These are phyloP conservation scores for Hyphodiscus hymeniophilus DNA, from an alignment of 495 filamentous ascomycete genomes.

Conservation along the genomic window DNA sequence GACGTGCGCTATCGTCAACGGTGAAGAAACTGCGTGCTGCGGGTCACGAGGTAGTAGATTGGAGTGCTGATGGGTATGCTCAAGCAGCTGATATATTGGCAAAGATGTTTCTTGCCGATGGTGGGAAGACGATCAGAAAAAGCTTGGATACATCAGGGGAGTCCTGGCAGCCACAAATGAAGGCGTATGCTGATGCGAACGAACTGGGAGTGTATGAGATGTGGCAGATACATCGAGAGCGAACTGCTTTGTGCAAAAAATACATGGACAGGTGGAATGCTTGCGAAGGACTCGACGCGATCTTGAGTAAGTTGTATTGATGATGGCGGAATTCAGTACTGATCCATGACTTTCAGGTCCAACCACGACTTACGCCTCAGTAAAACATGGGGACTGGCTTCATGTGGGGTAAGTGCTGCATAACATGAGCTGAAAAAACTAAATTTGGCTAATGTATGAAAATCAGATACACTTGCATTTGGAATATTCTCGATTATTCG, in stretches of 20 bases:
- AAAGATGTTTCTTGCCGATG: neutral
- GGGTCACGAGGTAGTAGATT: neutral
- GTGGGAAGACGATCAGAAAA: neutral
- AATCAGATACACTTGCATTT: neutral
- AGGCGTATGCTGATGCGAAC: neutral
- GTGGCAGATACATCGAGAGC: neutral
- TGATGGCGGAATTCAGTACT: no score
- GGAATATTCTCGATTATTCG: neutral
- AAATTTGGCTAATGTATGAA: no score
- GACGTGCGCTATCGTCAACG: constrained; percentile 28
- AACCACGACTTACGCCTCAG: neutral
- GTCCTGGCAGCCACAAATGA: neutral
- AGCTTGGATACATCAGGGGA: neutral
- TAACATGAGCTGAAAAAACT: no score
- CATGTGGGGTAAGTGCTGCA: neutral
- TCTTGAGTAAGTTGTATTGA: no score
- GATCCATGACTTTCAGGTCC: no score
- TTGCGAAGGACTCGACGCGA: no score
- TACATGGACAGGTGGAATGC: no score
- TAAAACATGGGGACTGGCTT: neutral
- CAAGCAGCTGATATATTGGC: neutral
- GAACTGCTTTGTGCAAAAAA: no score
- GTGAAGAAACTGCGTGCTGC: neutral
- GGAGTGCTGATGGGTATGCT: neutral
- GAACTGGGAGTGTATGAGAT: neutral